Percentiles rank a stretch among this genome's conserved stretches.
phyloP scores from a whole-genome alignment of 495 filamentous ascomycete species.

The Poronia punctata region DNA sequence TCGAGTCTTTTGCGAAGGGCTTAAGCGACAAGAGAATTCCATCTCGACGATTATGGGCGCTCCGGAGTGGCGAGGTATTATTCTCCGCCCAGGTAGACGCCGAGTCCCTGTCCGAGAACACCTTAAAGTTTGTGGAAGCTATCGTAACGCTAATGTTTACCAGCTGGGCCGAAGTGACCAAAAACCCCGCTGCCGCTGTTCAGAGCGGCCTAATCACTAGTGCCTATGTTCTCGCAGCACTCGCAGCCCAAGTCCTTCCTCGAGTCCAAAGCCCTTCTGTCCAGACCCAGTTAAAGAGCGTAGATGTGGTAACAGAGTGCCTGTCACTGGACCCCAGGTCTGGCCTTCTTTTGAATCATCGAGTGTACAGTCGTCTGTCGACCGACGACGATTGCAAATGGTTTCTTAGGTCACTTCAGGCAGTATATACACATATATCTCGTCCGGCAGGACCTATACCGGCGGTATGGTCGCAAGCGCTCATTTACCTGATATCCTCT shows the following conservation, averaged over 20 bases:
- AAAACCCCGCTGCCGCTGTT: constrained; percentile 67
- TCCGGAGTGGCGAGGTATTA: constrained; percentile 65
- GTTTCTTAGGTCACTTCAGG: constrained; percentile 62
- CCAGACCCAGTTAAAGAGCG: constrained; percentile 47
- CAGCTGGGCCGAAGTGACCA: constrained; percentile 63
- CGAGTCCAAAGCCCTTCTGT: constrained; percentile 35
- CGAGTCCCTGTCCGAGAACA: constrained; percentile 33
- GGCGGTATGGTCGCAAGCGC: constrained; percentile 69
- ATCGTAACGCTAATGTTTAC: constrained; percentile 62
- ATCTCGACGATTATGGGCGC: constrained; percentile 73
- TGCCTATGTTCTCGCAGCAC: constrained; percentile 64
- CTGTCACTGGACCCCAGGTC: constrained; percentile 63
- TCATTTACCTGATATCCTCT: constrained; percentile 70
- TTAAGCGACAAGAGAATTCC: constrained; percentile 74
- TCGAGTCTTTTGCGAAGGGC: constrained; percentile 72
- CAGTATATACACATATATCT: constrained; percentile 41
- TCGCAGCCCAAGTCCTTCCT: constrained; percentile 42
- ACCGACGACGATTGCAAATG: constrained; percentile 68
- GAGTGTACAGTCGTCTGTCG: constrained; percentile 71
- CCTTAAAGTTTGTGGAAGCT: constrained; percentile 50
- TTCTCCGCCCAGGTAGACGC: constrained; percentile 46
- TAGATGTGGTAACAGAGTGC: constrained; percentile 52
- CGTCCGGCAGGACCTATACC: constrained; percentile 24
- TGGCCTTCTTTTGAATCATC: constrained; percentile 77
- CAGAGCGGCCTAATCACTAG: constrained; percentile 70